A percentile compares a stretch with the other conserved stretches of the same genome.
Conservation (phyloP, 1,139 yeast genomes). For the Zygotorulaspora mrakii region DNA sequence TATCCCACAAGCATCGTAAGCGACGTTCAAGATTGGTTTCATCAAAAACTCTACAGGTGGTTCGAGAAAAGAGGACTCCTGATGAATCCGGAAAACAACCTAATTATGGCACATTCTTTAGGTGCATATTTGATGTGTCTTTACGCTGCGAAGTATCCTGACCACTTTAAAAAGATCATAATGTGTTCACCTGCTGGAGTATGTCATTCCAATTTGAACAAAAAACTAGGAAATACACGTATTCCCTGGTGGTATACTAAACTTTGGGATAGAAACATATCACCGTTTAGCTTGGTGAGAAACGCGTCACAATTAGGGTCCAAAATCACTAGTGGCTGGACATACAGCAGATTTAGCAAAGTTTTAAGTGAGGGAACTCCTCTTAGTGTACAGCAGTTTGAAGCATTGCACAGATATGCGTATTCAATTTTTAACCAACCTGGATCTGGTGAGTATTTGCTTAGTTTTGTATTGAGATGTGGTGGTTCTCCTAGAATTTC, state of each 20-base stretch:
- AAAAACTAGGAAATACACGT: slow-evolving; percentile 38
- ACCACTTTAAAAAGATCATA: slow-evolving; percentile 56
- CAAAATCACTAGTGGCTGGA: slow-evolving; percentile 73
- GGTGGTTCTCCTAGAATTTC: slow-evolving; percentile 74
- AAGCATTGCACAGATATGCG: slow-evolving; percentile 56
- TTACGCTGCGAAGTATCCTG: slow-evolving; percentile 61
- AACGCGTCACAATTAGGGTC: slow-evolving; percentile 66
- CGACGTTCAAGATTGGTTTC: slow-evolving; percentile 62
- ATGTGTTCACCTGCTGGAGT: slow-evolving; percentile 85
- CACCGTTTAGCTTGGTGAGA: slow-evolving; percentile 66
- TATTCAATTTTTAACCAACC: slow-evolving; percentile 66
- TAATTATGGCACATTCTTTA: slow-evolving; percentile 83
- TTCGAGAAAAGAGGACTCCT: slow-evolving; percentile 51
- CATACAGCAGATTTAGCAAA: slow-evolving; percentile 59
- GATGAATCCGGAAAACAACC: slow-evolving; percentile 43
- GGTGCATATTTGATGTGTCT: slow-evolving; percentile 84
- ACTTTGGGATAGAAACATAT: slow-evolving; percentile 66
- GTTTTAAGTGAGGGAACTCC: slow-evolving; percentile 39
- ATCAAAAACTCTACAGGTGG: slow-evolving; percentile 60
- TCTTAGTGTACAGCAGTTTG: slow-evolving; percentile 39
- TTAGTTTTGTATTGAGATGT: slow-evolving; percentile 63
- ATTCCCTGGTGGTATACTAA: slow-evolving; percentile 62
- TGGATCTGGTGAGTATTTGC: slow-evolving; percentile 76
- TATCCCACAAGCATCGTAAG: slow-evolving; percentile 31
- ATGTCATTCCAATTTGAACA: slow-evolving; percentile 32